Evolutionary conservation across 2,329 filamentous ascomycete genomes (phyloP), one percentile per base, ranked within the genome.

Genomic region (Sclerotinia trifoliorum): DNA sequence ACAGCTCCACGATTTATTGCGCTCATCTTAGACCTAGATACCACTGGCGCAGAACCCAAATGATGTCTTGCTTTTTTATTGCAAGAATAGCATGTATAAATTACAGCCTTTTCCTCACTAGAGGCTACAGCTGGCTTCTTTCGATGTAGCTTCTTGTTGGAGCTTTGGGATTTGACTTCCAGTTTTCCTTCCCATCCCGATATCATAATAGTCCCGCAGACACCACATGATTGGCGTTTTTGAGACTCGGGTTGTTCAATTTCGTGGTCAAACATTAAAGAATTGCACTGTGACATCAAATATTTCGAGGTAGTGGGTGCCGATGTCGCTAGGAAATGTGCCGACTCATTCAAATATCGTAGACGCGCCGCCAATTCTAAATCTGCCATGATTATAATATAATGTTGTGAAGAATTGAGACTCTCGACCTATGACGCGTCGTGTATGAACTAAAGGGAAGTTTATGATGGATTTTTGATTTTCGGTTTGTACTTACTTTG

Each of bases 141-240:
- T 51, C 35, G 19, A 10, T n/a, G 2, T 52, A 21, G 44, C 29
- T 54, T 48, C 62, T 55, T 66, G 13, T 44, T 58, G 7, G 51
- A 32, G 21, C n/a, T 46, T 29, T 65, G 51, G 21, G 60, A 65
- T 44, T 71, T 67, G 19, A 69, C 54, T 54, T 73, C 52, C 19
- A 75, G n/a, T 21, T 60, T 72, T 32, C 70, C 71, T 51, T 71
- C 69, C 72, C 71, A 73, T 21, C 86, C 86, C 1, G 81, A 79
- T 5, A 88, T 79, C 79, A 88, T 82, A 51, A 90, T 86, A 70
- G 84, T 82, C 21, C 88, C 88, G 74, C 88, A 91, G 64, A 82
- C 82, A 61, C 80, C 81, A 77, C 88, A 90, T 32, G 83, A 79
- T 68, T 83, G 83, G 70, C 87, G 83, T 63, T 80, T 80, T 70